Evolutionary conservation across 495 filamentous ascomycete species (phyloP), one percentile per base, ranked within the genome.

Genomic region (Melanomma pulvis-pyrius): DNA sequence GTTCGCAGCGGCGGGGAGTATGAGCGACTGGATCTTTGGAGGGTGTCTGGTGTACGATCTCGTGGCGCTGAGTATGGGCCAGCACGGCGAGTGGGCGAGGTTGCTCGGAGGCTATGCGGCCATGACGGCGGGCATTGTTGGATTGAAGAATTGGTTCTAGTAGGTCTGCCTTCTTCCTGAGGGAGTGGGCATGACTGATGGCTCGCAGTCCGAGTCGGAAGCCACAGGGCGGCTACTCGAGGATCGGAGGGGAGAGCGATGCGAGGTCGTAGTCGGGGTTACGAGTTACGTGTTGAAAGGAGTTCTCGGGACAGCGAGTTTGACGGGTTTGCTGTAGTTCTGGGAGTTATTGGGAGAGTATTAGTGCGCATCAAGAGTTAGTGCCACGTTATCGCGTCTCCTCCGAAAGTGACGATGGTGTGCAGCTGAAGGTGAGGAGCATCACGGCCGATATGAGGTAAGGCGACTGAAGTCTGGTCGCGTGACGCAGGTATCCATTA

Each of bases 41-140:
- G 79, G 79, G 1, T 84, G 81, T 65, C 62, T 84, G 67, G 82
- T 81, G 2, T 83, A 83, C 67, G 81, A 84, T 62, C 73, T 83
- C 13, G 73, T 82, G 28, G 82, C 76, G 1, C 65, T 84, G 61
- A 71, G 73, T 12, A 80, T 78, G 9, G 82, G 82, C 39, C 82
- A 83, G 70, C 71, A 73, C 22, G 74, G 71, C 44, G 72, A 70
- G 34, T 84, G 80, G 81, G 77, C 80, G 34, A 75, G 73, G 56
- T 32, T 82, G 68, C 62, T 84, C 62, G 79, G 75, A 0, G 72
- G 69, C 12, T 83, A 80, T 72, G 82, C 80, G 0, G 76, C 79
- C 4, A 79, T 74, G 12, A 73, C 75, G 29, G 82, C 80, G 21
- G 80, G 74, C 0, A 81, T 84, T 71, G 82, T 83, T 8, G 77